A percentile compares a stretch with the other conserved stretches of the same genome.
phyloP scores from a whole-genome alignment of 2,329 filamentous ascomycete species.

The Biscogniauxia marginata region DNA sequence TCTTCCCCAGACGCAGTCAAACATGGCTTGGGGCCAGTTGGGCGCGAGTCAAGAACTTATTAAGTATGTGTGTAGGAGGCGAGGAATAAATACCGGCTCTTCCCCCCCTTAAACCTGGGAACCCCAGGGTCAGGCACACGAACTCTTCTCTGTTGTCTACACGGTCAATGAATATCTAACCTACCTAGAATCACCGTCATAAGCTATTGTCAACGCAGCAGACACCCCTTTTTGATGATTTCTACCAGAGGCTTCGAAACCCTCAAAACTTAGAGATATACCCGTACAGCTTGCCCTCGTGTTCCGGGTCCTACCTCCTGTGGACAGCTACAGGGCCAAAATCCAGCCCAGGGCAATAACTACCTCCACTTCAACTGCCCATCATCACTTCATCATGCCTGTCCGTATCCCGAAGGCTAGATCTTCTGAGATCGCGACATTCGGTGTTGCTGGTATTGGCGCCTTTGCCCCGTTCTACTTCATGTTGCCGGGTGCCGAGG shows the following conservation, averaged over 20 bases:
- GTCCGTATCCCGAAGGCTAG: slow-evolving; percentile 50
- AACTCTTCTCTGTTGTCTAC: not conserved
- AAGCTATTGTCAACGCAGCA: not conserved
- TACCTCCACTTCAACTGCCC: slow-evolving; percentile 15
- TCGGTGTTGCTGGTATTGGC: slow-evolving; percentile 52
- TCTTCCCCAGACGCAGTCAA: slow-evolving; percentile 15
- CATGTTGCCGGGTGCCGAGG: slow-evolving; percentile 55
- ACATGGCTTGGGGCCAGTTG: slow-evolving; percentile 4
- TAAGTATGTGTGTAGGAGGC: not conserved
- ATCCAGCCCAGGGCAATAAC: slow-evolving; percentile 4
- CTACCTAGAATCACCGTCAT: not conserved
- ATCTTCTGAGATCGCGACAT: slow-evolving; percentile 50
- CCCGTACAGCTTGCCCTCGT: too few species aligned
- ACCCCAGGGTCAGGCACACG: not conserved
- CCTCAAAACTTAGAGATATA: too few species aligned
- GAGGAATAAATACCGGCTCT: not conserved
- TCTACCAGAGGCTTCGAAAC: not conserved
- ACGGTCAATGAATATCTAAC: too few species aligned
- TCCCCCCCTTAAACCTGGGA: not conserved
- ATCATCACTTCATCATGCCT: slow-evolving; percentile 44
- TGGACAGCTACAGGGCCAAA: not conserved
- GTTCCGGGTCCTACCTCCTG: too few species aligned
- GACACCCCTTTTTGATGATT: not conserved
- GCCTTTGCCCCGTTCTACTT: slow-evolving; percentile 58
- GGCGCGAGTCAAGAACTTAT: slow-evolving; percentile 2